Percentiles rank a stretch among this genome's conserved stretches.
phyloP scores from a whole-genome alignment of 345 rosid species.

The Arabis hirsuta region DNA sequence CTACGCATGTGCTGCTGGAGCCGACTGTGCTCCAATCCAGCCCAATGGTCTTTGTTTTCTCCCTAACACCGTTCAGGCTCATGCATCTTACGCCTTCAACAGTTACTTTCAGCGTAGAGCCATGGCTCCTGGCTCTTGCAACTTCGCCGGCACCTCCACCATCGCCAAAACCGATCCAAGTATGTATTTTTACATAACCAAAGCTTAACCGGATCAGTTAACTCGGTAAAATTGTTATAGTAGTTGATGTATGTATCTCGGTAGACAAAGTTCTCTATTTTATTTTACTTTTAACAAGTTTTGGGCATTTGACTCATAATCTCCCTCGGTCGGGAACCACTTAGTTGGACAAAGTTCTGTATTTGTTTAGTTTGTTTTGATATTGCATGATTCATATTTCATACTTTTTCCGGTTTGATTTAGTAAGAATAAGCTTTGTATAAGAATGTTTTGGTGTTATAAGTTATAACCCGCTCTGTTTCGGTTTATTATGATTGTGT shows the following conservation, averaged over 20 bases:
- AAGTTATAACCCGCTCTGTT: background rate
- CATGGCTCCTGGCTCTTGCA: conserved; percentile 83
- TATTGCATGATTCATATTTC: background rate
- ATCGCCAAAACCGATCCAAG: conserved; percentile 78
- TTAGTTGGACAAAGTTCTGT: background rate
- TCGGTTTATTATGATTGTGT: conserved; percentile 16
- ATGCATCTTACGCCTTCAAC: conserved; percentile 83
- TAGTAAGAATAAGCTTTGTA: background rate
- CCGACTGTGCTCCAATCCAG: conserved; percentile 67
- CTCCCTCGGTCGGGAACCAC: too few relatives aligned
- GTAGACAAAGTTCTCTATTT: too few relatives aligned
- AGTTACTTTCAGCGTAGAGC: conserved; percentile 66
- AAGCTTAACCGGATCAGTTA: background rate
- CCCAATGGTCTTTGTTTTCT: conserved; percentile 63
- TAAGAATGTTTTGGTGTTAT: background rate
- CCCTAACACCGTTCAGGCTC: conserved; percentile 73
- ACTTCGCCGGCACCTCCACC: conserved; percentile 78
- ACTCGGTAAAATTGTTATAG: background rate
- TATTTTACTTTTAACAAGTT: too few relatives aligned
- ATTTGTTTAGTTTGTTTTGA: background rate
- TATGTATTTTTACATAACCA: conserved; percentile 29
- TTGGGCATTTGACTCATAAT: too few relatives aligned
- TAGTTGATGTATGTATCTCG: too few relatives aligned
- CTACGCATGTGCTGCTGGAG: conserved; percentile 75
- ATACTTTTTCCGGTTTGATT: background rate